Conservation (phyloP, 345 rosid species). For the Stellera chamaejasme region DNA sequence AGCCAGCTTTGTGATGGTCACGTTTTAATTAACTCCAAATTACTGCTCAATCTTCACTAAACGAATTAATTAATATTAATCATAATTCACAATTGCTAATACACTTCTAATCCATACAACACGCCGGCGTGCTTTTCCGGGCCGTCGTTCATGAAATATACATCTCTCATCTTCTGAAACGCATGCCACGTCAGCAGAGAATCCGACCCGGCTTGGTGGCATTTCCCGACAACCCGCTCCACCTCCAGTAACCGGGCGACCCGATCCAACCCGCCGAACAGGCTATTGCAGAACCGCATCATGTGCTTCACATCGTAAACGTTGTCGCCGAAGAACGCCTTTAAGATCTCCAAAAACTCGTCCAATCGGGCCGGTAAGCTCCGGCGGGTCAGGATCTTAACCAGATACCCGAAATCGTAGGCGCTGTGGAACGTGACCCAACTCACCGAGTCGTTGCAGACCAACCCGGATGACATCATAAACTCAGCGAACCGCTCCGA, state of each 20-base stretch:
- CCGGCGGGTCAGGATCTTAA: conserved; percentile 70
- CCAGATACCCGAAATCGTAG: conserved; percentile 83
- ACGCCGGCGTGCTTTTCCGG: conserved; percentile 72
- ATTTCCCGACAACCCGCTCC: conserved; percentile 66
- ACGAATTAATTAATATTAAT: conserved; percentile 13
- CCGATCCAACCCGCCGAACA: conserved; percentile 74
- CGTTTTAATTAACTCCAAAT: too few relatives aligned
- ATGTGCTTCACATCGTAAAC: conserved; percentile 81
- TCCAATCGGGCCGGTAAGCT: conserved; percentile 35
- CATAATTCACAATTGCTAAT: conserved; percentile 10
- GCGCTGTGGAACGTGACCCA: conserved; percentile 97
- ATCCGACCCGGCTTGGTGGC: conserved; percentile 94
- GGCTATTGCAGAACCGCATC: conserved; percentile 53
- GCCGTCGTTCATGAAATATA: conserved; percentile 47
- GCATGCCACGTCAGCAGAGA: conserved; percentile 86
- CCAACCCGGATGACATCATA: conserved; percentile 80
- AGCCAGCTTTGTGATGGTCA: too few relatives aligned
- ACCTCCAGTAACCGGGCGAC: conserved; percentile 47
- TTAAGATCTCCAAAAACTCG: conserved; percentile 39
- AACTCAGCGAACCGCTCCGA: conserved; percentile 63
- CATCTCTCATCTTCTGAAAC: conserved; percentile 59
- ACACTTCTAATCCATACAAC: conserved; percentile 61
- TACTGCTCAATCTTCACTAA: not conserved
- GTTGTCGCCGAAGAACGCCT: conserved; percentile 45
- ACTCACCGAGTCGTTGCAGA: conserved; percentile 63